Evolutionary conservation across 2,329 filamentous ascomycete species (phyloP).

Genomic region (Aspergillus aculeatinus): DNA sequence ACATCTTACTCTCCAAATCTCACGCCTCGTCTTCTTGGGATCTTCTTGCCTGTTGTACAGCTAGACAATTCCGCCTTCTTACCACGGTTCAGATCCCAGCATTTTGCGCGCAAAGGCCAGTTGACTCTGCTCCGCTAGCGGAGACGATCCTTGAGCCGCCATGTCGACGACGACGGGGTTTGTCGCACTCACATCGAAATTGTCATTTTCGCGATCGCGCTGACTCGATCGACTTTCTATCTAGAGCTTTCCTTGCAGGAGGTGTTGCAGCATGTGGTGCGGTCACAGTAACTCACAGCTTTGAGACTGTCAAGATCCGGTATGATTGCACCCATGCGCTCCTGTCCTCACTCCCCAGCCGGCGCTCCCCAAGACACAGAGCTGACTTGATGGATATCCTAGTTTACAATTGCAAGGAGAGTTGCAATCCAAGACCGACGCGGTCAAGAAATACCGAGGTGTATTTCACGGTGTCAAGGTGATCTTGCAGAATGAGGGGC

Average conservation of each 20-base stretch:
- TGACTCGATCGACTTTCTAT: slow-evolving; percentile 1
- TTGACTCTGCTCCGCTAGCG: slow-evolving; percentile 18
- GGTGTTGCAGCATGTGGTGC: slow-evolving; percentile 96
- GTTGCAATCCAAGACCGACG: slow-evolving; percentile 79
- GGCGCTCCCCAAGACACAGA: neutral
- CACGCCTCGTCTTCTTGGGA: neutral
- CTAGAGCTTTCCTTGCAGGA: slow-evolving; percentile 85
- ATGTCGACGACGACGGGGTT: slow-evolving; percentile 59
- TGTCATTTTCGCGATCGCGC: neutral
- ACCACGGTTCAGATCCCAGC: neutral
- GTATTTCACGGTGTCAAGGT: slow-evolving; percentile 88
- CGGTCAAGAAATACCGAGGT: slow-evolving; percentile 84
- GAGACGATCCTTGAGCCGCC: slow-evolving; percentile 12
- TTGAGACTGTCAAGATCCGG: slow-evolving; percentile 99
- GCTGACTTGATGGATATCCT: slow-evolving; percentile 4
- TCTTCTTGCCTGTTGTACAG: neutral
- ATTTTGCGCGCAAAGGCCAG: neutral
- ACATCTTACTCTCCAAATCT: neutral
- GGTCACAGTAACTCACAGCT: slow-evolving; percentile 95
- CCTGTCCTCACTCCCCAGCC: neutral
- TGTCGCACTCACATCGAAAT: slow-evolving; percentile 10
- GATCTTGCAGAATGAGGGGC: slow-evolving; percentile 86
- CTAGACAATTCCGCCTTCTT: neutral
- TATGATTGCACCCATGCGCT: slow-evolving; percentile 42
- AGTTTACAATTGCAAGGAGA: slow-evolving; percentile 96